A percentile compares a stretch with the other conserved stretches of the same genome.
Evolutionary conservation across 345 rosid genomes (phyloP).

Genomic region (Heritiera littoralis): DNA sequence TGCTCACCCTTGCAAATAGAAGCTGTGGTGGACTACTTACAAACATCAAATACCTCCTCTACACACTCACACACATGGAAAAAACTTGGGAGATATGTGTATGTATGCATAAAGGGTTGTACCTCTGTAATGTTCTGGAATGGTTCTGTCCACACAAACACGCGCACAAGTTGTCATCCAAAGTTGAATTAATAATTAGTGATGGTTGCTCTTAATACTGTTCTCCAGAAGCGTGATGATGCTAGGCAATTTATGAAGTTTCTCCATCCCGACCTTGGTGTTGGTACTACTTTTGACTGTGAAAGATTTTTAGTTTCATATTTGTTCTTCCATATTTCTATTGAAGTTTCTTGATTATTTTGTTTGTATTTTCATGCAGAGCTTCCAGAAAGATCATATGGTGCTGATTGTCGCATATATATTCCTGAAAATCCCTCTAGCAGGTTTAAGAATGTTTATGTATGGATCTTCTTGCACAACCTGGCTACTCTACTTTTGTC

Average conservation of each 20-base stretch:
- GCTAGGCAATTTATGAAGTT: slow-evolving; percentile 97
- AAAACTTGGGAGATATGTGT: neutral
- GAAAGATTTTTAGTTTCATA: slow-evolving; percentile 6
- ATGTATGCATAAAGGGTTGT: neutral
- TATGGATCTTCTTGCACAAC: slow-evolving; percentile 72
- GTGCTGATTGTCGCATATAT: slow-evolving; percentile 93
- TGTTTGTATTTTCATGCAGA: slow-evolving; percentile 49
- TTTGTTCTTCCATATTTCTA: neutral
- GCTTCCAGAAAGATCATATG: slow-evolving; percentile 96
- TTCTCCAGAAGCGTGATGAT: slow-evolving; percentile 85
- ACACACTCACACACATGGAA: neutral
- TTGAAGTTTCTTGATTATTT: slow-evolving; percentile 12
- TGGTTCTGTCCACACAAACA: neutral
- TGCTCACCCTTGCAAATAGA: neutral
- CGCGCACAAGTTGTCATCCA: neutral
- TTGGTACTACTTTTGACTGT: slow-evolving; percentile 55
- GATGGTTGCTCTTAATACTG: slow-evolving; percentile 23
- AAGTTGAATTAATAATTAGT: slow-evolving; percentile 27
- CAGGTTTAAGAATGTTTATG: slow-evolving; percentile 99
- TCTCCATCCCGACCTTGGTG: slow-evolving; percentile 96
- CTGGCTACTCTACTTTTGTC: slow-evolving; percentile 22
- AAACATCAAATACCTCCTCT: neutral
- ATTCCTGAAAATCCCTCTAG: slow-evolving; percentile 79
- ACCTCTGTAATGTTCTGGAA: neutral
- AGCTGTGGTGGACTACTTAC: neutral